Evolutionary conservation across 176 grass and related monocot species (phyloP).

Genomic region (Cymbopogon citratus): DNA sequence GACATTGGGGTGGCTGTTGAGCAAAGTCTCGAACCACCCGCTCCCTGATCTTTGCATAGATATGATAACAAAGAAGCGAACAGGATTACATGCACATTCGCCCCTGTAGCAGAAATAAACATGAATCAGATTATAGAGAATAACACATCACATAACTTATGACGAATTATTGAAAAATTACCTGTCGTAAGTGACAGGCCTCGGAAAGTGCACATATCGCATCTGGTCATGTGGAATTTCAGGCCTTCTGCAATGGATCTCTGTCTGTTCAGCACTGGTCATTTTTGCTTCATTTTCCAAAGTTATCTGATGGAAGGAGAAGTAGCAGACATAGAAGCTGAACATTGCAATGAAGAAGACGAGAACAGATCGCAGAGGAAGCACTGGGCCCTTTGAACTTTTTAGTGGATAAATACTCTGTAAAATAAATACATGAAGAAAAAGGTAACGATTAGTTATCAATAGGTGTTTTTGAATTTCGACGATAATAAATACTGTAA

Average conservation of each 20-base stretch:
- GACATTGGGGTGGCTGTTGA: conserved; percentile 92
- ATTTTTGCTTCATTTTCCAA: conserved; percentile 37
- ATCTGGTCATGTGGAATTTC: conserved; percentile 36
- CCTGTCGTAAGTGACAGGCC: conserved; percentile 65
- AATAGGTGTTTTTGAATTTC: background rate
- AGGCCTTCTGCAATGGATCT: conserved; percentile 36
- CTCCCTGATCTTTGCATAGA: conserved; percentile 98
- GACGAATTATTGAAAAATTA: conserved; percentile 9
- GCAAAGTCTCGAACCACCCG: conserved; percentile 93
- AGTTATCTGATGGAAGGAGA: conserved; percentile 61
- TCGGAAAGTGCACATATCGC: conserved; percentile 66
- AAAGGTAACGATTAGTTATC: background rate
- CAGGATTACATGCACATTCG: conserved; percentile 63
- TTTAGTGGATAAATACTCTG: conserved; percentile 51
- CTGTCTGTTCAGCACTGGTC: conserved; percentile 1
- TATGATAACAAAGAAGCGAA: conserved; percentile 71
- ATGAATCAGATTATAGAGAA: background rate
- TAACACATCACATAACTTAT: background rate
- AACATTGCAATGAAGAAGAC: conserved; percentile 69
- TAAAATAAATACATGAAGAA: conserved; percentile 1
- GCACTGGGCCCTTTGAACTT: conserved; percentile 41
- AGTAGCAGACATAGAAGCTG: conserved; percentile 65
- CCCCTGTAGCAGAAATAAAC: conserved; percentile 22
- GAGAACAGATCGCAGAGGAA: conserved; percentile 50
- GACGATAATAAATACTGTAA: background rate